Evolutionary conservation across 306 rosid genomes (phyloP).

Genomic region (Fagus crenata): DNA sequence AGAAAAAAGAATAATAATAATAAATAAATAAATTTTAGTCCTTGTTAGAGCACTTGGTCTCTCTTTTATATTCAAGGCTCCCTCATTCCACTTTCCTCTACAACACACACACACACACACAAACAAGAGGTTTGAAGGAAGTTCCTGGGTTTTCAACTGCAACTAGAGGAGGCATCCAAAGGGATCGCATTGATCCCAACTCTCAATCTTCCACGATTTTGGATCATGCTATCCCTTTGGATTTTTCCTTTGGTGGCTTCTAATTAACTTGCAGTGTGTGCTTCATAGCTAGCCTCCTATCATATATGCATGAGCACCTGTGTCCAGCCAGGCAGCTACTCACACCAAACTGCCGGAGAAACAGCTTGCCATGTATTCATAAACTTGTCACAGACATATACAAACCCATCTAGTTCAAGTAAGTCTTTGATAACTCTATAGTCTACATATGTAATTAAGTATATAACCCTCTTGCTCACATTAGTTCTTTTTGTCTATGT

Average conservation of each 20-base stretch:
- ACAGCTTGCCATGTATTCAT: background rate
- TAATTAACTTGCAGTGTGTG: background rate
- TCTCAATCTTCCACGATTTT: background rate
- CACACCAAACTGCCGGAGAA: background rate
- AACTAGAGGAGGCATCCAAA: constrained; percentile 44
- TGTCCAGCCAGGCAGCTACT: background rate
- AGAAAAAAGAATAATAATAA: background rate
- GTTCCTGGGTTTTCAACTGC: constrained; percentile 25
- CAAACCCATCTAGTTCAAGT: constrained; percentile 3
- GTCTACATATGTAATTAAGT: no score
- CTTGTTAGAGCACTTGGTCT: constrained; percentile 17
- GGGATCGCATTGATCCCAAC: constrained; percentile 32
- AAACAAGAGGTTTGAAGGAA: background rate
- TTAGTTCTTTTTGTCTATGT: background rate
- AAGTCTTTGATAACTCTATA: background rate
- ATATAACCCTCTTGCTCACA: background rate
- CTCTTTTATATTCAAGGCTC: constrained; percentile 37
- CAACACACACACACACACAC: background rate
- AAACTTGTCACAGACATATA: background rate
- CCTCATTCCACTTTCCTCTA: constrained; percentile 28
- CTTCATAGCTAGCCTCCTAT: background rate
- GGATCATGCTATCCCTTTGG: constrained; percentile 65
- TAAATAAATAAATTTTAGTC: background rate
- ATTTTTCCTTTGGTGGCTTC: constrained; percentile 49
- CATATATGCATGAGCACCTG: background rate